Base-by-base conservation (phyloP, 2,329 filamentous ascomycete genomes). In the Alternaria triticina region DNA sequence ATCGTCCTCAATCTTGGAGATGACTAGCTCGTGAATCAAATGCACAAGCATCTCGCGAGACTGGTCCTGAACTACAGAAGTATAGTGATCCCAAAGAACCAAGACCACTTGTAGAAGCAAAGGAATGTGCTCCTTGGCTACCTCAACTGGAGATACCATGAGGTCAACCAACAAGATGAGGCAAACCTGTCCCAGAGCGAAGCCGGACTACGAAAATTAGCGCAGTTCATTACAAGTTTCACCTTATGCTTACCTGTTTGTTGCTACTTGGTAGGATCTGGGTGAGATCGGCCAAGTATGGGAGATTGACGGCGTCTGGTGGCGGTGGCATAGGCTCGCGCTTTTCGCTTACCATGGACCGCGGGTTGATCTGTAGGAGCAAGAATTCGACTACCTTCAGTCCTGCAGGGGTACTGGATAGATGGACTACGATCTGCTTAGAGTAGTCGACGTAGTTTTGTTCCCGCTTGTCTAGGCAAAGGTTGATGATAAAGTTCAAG, bases 361-460 rank as follows among this genome's bases (percentile, higher is more conserved):
- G 96, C 1, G 96, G 95, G 0, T 89, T 92, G 66, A 99, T 94
- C 69, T 97, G 94, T 80, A 96, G 86, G 27, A 98, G 83, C 58
- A 99, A 85, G 70, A 97, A 97, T 68, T 99, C 96, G 11, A 99
- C 90, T 4, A 99, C 94, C 74, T 97, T 96, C 51, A 92, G 90
- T 1, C 94, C 94, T 2, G 94, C 89, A 76, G 81, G 91, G 74
- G 87, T 97, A 68, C 93, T 96, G 0, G 96, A 96, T 6, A 99
- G 80, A 77, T 97, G 98, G 1, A 99, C 96, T 15, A 98, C 94
- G 56, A 99, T 96, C 79, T 99, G 96, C 82, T 98, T 99, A 6
- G 95, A 95, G 76, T 96, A 97, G 71, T 97, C 93, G 59, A 99
- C 95, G 79, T 97, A 99, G 72, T 97, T 98, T 74, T 99, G 96